Evolutionary conservation across 352 stramenopile genomes (phyloP).

Genomic region (Globisporangium mamillatum): DNA sequence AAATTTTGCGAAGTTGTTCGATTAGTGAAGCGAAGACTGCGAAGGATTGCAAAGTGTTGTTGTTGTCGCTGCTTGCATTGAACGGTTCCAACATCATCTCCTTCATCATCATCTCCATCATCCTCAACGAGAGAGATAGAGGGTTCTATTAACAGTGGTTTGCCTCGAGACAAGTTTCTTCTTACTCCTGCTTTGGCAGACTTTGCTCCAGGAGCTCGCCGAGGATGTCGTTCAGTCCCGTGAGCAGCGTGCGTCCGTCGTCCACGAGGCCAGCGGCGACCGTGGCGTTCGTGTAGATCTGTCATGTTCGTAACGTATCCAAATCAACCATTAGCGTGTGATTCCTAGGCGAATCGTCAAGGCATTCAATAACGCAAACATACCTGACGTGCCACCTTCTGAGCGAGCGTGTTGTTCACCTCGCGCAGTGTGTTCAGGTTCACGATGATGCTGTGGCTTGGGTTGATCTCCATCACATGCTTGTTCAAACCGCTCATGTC

Average conservation of each 20-base stretch:
- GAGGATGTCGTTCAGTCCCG: conserved; percentile 95
- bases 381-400: conserved; percentile 83
- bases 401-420: conserved; percentile 77
- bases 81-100: neutral
- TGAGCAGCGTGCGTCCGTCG: conserved; percentile 96
- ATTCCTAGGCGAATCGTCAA: neutral
- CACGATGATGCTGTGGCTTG: conserved; percentile 95
- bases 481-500: conserved; percentile 64
- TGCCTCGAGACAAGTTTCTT: neutral
- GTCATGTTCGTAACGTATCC: conserved; percentile 37
- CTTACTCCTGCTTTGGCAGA: conserved; percentile 48
- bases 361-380: conserved; percentile 1
- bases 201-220: conserved; percentile 77
- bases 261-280: conserved; percentile 98
- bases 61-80: neutral
- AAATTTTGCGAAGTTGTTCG: neutral
- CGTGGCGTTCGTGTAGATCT: conserved; percentile 98
- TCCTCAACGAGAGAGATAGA: neutral
- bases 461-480: conserved; percentile 99
- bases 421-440: conserved; percentile 89
- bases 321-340: conserved; percentile 5
- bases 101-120: neutral
- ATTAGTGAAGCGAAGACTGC: neutral
- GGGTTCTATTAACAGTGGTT: neutral
- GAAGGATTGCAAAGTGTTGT: too few relatives aligned